phyloP scores from a whole-genome alignment of 1,284 basidiomycete species.

The Hymenochaete sp. region DNA sequence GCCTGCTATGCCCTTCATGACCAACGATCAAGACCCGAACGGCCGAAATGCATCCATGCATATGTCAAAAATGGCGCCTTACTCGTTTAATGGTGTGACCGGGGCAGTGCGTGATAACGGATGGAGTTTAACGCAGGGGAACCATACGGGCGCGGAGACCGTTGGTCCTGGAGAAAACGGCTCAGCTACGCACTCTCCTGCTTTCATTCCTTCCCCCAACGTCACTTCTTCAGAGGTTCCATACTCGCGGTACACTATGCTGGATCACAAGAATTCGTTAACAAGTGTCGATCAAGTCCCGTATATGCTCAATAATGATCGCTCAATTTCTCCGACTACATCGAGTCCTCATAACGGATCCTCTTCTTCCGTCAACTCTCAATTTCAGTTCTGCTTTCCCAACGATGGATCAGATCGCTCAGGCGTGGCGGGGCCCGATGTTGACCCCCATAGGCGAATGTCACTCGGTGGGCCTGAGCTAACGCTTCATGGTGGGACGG shows the following conservation, averaged over 20 bases:
- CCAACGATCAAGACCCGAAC: conserved; percentile 31
- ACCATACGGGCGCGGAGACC: conserved; percentile 37
- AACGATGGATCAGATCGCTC: conserved; percentile 44
- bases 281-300: conserved; percentile 47
- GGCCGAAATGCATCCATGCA: conserved; percentile 31
- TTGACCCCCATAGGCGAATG: conserved; percentile 53
- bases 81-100: conserved; percentile 34
- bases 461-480: conserved; percentile 46
- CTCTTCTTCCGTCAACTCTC: conserved; percentile 51
- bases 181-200: conserved; percentile 45
- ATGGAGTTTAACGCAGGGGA: no score
- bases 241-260: conserved; percentile 42
- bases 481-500: conserved; percentile 60
- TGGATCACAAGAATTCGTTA: conserved; percentile 55
- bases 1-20: conserved; percentile 38
- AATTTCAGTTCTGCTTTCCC: conserved; percentile 57
- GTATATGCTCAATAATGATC: conserved; percentile 51
- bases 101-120: conserved; percentile 41
- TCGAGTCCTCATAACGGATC: conserved; percentile 61
- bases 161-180: conserved; percentile 32
- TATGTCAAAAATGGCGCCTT: conserved; percentile 44
- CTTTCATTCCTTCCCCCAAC: conserved; percentile 48
- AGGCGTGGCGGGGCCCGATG: conserved; percentile 43
- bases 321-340: conserved; percentile 61
- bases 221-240: conserved; percentile 49